Percentiles rank a stretch among this genome's conserved stretches.
Evolutionary conservation across 2,329 filamentous ascomycete species (phyloP).

Genomic region (Pseudopithomyces maydicus): DNA sequence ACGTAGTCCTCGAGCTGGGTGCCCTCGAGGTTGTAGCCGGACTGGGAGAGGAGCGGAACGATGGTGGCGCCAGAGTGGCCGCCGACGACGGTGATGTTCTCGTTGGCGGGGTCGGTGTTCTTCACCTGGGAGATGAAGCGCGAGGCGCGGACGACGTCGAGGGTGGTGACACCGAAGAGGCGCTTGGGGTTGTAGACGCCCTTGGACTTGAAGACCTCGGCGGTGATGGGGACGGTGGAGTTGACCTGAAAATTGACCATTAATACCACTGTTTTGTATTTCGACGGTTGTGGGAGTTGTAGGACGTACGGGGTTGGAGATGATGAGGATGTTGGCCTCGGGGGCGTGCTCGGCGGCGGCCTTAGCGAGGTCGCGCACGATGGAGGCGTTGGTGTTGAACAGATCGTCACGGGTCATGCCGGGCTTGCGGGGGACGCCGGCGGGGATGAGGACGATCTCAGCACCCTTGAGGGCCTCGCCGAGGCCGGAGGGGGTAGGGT

Average conservation of each 20-base stretch:
- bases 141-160: conserved; percentile 96
- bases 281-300: no score
- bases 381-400: conserved; percentile 99
- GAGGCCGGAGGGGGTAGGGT: conserved; percentile 76
- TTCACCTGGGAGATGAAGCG: conserved; percentile 98
- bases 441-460: conserved; percentile 96
- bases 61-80: conserved; percentile 99
- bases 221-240: conserved; percentile 97
- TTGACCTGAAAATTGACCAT: no score
- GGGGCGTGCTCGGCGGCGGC: conserved; percentile 86
- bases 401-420: conserved; percentile 99
- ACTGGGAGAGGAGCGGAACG: conserved; percentile 95
- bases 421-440: conserved; percentile 97
- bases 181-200: conserved; percentile 99
- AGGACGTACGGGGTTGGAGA: conserved; percentile 82
- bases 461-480: conserved; percentile 79
- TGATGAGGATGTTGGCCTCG: conserved; percentile 94
- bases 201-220: conserved; percentile 93
- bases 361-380: conserved; percentile 98
- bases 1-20: conserved; percentile 77
- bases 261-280: no score
- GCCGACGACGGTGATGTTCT: conserved; percentile 95
- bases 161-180: conserved; percentile 98
- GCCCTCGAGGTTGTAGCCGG: conserved; percentile 82
- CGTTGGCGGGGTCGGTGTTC: conserved; percentile 84